Evolutionary conservation across 2,329 filamentous ascomycete species (phyloP), one percentile per base, ranked within the genome.

Genomic region (Dothiorella sarmentorum): DNA sequence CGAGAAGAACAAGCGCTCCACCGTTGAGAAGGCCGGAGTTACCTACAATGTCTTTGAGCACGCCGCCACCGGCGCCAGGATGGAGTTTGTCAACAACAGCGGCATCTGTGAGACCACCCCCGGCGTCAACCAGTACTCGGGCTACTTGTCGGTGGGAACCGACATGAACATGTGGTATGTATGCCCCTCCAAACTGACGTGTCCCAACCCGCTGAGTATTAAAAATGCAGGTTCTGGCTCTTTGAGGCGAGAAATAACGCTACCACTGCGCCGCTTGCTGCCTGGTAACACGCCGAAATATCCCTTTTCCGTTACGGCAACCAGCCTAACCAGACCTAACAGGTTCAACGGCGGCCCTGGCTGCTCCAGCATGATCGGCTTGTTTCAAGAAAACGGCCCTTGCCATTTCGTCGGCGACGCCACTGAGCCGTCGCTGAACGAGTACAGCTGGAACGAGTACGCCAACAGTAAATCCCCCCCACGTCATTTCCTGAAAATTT

Each of bases 201-300:
- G n/a, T n/a, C n/a, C n/a, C n/a, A n/a, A n/a, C n/a, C n/a, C n/a
- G n/a, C n/a, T n/a, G n/a, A n/a, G n/a, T n/a, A n/a, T n/a, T n/a
- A n/a, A 26, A 29, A 47, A 47, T 26, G 43, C 26, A 47, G 43
- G 43, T 77, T 77, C 61, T 77, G 76, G 76, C 78, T 77, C 62
- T 80, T 80, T 53, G 77, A 80, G 63, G 71, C 76, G 6, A 71
- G 78, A 10, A 73, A 78, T 37, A 73, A 77, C 60, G 76, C 75
- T 0, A 68, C 79, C 24, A 79, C 77, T 60, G 77, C 79, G 66
- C 79, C 77, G 0, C 78, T 77, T 1, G 29, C 38, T 10, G 40
- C 43, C 7, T 59, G 57, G 57, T 56, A 51, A 35, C 3, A 17
- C 20, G 11, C 15, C n/a, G 7, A 11, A 22, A 13, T n/a, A 7